Evolutionary conservation across 2,329 filamentous ascomycete genomes (phyloP).

Genomic region (Alternaria brassicicola): DNA sequence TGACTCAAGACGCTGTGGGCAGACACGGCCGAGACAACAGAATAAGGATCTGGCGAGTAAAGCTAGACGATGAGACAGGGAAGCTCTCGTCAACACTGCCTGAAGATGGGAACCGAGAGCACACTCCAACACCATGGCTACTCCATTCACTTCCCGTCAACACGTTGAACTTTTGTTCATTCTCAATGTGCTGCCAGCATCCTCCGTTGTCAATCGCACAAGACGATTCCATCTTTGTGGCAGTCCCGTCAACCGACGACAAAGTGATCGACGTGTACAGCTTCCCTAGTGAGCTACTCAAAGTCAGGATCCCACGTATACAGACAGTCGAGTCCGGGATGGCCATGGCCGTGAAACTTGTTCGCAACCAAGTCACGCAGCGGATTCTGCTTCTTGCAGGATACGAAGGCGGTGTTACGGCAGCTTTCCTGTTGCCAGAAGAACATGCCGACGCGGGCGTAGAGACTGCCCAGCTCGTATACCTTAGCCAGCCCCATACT

Average conservation of each 20-base stretch:
- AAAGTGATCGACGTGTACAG: conserved; percentile 78
- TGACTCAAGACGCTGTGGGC: conserved; percentile 7
- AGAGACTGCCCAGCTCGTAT: conserved; percentile 58
- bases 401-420: conserved; percentile 83
- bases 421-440: conserved; percentile 64
- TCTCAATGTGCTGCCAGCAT: conserved; percentile 62
- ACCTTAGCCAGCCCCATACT: conserved; percentile 70
- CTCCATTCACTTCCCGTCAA: conserved; percentile 84
- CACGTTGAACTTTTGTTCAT: conserved; percentile 93
- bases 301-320: conserved; percentile 61
- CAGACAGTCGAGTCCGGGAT: conserved; percentile 65
- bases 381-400: conserved; percentile 71
- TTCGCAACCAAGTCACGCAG: conserved; percentile 26
- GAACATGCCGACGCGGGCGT: conserved; percentile 21
- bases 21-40: conserved; percentile 92
- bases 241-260: conserved; percentile 68
- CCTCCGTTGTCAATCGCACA: conserved; percentile 7
- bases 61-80: background rate
- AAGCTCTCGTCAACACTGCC: background rate
- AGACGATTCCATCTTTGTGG: conserved; percentile 64
- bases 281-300: conserved; percentile 74
- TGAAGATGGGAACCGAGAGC: background rate
- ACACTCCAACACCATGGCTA: conserved; percentile 67
- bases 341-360: conserved; percentile 76
- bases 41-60: conserved; percentile 81